Conservation (phyloP, 768 basidiomycete genomes). For the Mycena capillaripes region DNA sequence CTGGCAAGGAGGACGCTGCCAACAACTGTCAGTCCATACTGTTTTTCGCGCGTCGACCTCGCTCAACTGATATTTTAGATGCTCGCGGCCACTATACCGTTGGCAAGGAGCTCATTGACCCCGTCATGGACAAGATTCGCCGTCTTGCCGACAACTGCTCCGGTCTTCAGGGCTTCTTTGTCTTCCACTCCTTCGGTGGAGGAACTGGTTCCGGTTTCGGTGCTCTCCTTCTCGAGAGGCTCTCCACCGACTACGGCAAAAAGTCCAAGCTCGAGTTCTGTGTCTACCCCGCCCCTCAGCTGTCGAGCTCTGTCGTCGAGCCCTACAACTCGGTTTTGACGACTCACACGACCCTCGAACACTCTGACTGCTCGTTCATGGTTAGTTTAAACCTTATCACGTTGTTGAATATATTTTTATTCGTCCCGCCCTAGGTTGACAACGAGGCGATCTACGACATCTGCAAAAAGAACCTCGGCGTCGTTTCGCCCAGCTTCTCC, state of each 20-base stretch:
- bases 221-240: constrained; percentile 95
- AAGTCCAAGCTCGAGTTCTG: constrained; percentile 99
- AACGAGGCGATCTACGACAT: constrained; percentile 99
- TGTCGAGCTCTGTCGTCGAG: constrained; percentile 97
- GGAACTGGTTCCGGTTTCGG: constrained; percentile 99
- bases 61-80: constrained; percentile 63
- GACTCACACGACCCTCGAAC: constrained; percentile 98
- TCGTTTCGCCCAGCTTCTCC: constrained; percentile 87
- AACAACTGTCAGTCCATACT: constrained; percentile 88
- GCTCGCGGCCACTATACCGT: constrained; percentile 99
- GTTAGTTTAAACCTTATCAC: constrained; percentile 53
- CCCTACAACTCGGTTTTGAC: constrained; percentile 99
- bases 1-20: constrained; percentile 98
- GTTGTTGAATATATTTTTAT: constrained; percentile 10
- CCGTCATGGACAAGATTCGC: constrained; percentile 96
- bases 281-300: constrained; percentile 95
- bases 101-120: constrained; percentile 98
- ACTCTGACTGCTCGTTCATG: constrained; percentile 99
- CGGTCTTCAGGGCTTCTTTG: constrained; percentile 99
- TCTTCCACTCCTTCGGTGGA: constrained; percentile 99
- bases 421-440: constrained; percentile 74
- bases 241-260: constrained; percentile 99
- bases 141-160: constrained; percentile 97
- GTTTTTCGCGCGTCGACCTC: constrained; percentile 34
- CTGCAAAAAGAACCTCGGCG: constrained; percentile 95